Evolutionary conservation across 768 basidiomycete genomes (phyloP).

Genomic region (Terana coerulea): DNA sequence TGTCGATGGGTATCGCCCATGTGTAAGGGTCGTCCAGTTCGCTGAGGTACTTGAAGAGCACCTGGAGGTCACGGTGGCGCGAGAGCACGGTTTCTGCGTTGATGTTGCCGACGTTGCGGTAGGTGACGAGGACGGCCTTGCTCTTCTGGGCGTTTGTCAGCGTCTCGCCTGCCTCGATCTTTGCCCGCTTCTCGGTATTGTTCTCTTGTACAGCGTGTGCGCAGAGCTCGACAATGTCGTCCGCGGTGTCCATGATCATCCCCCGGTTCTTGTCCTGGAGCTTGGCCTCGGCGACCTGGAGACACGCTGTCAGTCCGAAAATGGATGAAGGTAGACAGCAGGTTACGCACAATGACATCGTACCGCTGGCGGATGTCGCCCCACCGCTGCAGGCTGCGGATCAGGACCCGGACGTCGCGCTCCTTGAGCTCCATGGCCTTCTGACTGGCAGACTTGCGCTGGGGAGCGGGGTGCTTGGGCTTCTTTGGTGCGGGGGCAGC

Average conservation of each 20-base stretch:
- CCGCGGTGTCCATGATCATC: constrained; percentile 86
- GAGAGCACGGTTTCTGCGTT: constrained; percentile 97
- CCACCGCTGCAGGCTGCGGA: constrained; percentile 95
- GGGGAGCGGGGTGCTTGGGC: constrained; percentile 64
- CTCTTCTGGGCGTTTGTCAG: constrained; percentile 92
- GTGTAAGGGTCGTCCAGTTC: constrained; percentile 71
- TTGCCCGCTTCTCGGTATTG: constrained; percentile 73
- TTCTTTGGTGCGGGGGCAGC: constrained; percentile 66
- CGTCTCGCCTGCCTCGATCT: constrained; percentile 80
- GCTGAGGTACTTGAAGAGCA: constrained; percentile 76
- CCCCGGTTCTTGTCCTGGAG: constrained; percentile 91
- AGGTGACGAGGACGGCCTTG: constrained; percentile 93
- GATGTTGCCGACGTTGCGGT: constrained; percentile 86
- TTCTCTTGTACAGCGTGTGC: constrained; percentile 79
- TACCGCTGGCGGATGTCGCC: constrained; percentile 95
- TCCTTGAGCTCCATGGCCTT: constrained; percentile 97
- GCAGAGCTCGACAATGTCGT: constrained; percentile 90
- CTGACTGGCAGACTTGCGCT: constrained; percentile 88
- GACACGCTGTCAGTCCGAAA: background rate
- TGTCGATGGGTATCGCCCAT: constrained; percentile 90
- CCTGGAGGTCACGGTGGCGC: constrained; percentile 82
- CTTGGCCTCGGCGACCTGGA: constrained; percentile 82
- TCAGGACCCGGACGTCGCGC: constrained; percentile 91
- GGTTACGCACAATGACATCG: constrained; percentile 80
- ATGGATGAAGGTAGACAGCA: constrained; percentile 6